These are phyloP conservation scores for Trichosporon ovoides DNA, from an alignment of 1,284 basidiomycete species.

Conservation along the genomic window DNA sequence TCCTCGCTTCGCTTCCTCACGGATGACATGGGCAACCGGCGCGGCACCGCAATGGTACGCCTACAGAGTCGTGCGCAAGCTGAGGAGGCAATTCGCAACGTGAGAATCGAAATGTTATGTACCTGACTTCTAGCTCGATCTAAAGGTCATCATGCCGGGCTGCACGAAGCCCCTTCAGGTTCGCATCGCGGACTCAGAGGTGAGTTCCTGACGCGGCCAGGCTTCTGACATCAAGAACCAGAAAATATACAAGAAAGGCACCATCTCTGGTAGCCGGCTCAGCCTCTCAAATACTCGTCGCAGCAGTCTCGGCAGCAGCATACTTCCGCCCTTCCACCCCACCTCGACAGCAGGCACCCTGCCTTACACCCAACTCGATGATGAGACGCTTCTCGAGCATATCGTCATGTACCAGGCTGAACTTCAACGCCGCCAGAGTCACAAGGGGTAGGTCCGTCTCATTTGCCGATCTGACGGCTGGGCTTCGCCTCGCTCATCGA, in stretches of 20 bases:
- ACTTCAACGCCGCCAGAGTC: constrained; percentile 4
- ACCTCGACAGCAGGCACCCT: neutral
- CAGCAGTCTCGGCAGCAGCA: neutral
- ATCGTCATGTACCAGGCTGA: neutral
- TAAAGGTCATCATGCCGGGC: constrained; percentile 21
- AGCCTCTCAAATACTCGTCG: neutral
- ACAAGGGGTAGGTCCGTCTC: neutral
- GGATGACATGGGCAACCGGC: constrained; percentile 29
- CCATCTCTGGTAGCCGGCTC: neutral
- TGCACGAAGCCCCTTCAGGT: constrained; percentile 31
- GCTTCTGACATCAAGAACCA: constrained; percentile 19
- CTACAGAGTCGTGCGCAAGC: constrained; percentile 34
- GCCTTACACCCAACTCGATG: neutral
- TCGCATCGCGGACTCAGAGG: constrained; percentile 41
- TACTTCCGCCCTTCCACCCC: neutral
- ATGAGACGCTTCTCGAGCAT: constrained; percentile 1
- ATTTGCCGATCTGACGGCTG: neutral
- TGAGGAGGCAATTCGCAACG: constrained; percentile 31
- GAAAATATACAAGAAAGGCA: constrained; percentile 25
- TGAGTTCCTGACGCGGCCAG: constrained; percentile 11
- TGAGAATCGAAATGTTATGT: constrained; percentile 5
- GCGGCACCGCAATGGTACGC: constrained; percentile 36
- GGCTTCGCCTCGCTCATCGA: neutral
- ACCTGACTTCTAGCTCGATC: constrained; percentile 27
- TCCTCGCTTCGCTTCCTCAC: constrained; percentile 32